Percentiles rank a stretch among this genome's conserved stretches.
phyloP scores from a whole-genome alignment of 345 rosid species.

The Euclidium syriacum region DNA sequence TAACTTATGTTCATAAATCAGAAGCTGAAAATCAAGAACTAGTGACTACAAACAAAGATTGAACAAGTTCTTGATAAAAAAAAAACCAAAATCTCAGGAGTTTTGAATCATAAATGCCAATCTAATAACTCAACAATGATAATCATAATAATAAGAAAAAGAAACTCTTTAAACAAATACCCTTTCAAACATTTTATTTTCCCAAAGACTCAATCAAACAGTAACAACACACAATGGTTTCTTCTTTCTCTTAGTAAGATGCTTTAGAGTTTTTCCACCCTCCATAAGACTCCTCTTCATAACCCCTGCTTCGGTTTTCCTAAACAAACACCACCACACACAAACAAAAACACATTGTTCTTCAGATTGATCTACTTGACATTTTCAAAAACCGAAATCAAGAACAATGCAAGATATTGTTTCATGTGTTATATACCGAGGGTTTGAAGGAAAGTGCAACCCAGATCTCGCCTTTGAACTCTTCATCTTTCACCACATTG shows the following conservation, averaged over 20 bases:
- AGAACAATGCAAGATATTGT: not conserved
- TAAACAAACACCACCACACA: conserved; percentile 7
- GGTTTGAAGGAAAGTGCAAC: conserved; percentile 60
- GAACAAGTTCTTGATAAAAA: not conserved
- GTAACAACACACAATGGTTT: not conserved
- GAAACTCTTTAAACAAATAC: not conserved
- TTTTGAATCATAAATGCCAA: conserved; percentile 4
- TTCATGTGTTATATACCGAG: conserved; percentile 38
- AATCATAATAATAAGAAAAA: not conserved
- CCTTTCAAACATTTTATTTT: not conserved
- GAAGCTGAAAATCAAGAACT: not conserved
- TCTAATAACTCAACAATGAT: not conserved
- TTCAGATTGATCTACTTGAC: not conserved
- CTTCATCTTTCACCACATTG: conserved; percentile 68
- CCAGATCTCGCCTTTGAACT: conserved; percentile 61
- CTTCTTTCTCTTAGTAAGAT: conserved; percentile 19
- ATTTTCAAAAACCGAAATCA: not conserved
- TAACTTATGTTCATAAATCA: not conserved
- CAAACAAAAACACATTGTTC: not conserved
- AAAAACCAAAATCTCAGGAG: not conserved
- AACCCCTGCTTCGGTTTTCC: conserved; percentile 33
- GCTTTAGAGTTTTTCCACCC: conserved; percentile 61
- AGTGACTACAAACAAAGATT: too few relatives aligned
- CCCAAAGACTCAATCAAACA: not conserved
- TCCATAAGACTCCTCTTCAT: conserved; percentile 42